phyloP scores from a whole-genome alignment of 139 green algal genomes.

The Pleodorina starrii region DNA sequence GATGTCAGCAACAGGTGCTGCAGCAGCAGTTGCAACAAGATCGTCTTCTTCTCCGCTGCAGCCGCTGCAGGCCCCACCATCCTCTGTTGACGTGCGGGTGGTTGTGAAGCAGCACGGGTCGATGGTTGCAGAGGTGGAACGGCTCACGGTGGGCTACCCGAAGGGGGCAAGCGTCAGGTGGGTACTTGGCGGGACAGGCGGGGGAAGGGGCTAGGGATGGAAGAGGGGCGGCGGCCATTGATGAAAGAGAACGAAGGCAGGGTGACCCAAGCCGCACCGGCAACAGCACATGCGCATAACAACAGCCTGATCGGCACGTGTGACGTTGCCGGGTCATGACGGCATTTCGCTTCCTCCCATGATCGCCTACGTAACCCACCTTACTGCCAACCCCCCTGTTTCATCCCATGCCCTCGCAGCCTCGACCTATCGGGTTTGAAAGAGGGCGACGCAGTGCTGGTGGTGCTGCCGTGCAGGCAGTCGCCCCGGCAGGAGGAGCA shows the following conservation, averaged over 20 bases:
- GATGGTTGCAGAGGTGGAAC: conserved; percentile 25
- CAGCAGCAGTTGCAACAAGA: too few relatives aligned
- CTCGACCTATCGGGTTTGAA: conserved; percentile 5
- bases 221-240: too few relatives aligned
- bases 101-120: conserved; percentile 11
- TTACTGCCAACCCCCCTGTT: too few relatives aligned
- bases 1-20: too few relatives aligned
- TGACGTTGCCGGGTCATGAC: too few relatives aligned
- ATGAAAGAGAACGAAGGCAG: too few relatives aligned
- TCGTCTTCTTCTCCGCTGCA: background rate
- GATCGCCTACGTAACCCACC: too few relatives aligned
- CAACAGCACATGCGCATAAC: too few relatives aligned
- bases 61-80: background rate
- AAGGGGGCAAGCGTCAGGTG: conserved; percentile 32
- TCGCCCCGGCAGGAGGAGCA: background rate
- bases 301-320: too few relatives aligned
- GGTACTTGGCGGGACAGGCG: background rate
- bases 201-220: background rate
- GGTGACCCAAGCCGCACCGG: too few relatives aligned
- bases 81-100: conserved; percentile 11
- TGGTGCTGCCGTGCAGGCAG: background rate
- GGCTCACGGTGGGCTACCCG: background rate
- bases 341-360: too few relatives aligned
- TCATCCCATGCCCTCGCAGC: too few relatives aligned
- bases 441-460: conserved; percentile 3